Base-by-base conservation (phyloP, 129 eudicot species). In the Daucus carota region DNA sequence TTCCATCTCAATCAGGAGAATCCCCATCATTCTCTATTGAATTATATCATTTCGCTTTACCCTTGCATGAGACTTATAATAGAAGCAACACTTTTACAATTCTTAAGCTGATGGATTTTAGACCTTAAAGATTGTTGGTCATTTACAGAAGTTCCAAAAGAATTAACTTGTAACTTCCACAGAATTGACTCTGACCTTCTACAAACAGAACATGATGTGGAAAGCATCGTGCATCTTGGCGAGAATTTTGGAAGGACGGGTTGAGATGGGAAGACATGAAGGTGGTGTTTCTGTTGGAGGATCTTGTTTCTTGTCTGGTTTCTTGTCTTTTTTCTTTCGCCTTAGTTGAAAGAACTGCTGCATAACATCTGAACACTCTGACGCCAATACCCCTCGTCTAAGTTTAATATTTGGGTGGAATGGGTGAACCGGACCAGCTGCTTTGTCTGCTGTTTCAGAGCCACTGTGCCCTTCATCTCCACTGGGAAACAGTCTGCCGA, bases 281-380 rank as follows among this genome's bases (percentile, higher is more conserved):
- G 91, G 76, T 31, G 82, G 38, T 70, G 83, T 65, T 24, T 84
- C 29, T 28, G 65, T 57, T n/a, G 65, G 32, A 0, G 32, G 32
- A 9, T 82, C 88, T 26, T 81, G 70, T 72, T 75, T 86, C 87
- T 84, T 78, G 66, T 82, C 88, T 16, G 79, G 60, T 72, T 76
- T 84, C 86, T 84, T 78, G 70, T 67, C 78, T 31, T 86, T 78
- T 73, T 91, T 84, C 85, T 79, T 88, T 78, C 99, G 85, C 79
- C 94, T 83, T 67, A 85, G 87, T 76, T 91, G 92, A 67, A 94
- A 94, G 82, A 91, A 94, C 76, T 91, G 93, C 42, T 89, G 97
- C 99, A 94, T 94, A 15, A 83, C 82, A 46, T 89, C 89, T 20
- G 97, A 93, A 78, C 99, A 94, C 46, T 91, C 97, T 48, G 96